These are phyloP conservation scores for Mucor irregularis DNA, from an alignment of 371 early-diverging fungal genomes.

Conservation along the genomic window DNA sequence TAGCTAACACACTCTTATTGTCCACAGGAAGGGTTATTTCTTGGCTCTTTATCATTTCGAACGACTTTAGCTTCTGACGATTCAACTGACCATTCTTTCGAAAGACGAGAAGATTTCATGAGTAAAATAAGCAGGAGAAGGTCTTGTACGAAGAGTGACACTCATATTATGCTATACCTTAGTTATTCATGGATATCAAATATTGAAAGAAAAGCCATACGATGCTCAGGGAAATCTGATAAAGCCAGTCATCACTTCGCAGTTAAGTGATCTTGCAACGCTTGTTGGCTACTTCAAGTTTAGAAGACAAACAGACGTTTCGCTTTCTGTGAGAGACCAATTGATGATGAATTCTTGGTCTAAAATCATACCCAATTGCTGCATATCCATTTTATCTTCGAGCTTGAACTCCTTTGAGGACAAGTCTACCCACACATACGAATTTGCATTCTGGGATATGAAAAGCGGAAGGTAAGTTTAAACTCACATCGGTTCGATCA, in stretches of 20 bases:
- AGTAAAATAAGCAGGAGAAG: too few species aligned
- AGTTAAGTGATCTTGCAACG: slow-evolving; percentile 4
- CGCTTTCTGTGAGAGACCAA: slow-evolving; percentile 14
- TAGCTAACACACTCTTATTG: background rate
- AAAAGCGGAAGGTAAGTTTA: background rate
- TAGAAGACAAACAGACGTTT: slow-evolving; percentile 11
- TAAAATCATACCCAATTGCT: slow-evolving; percentile 13
- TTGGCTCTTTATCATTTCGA: slow-evolving; percentile 14
- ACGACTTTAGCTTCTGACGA: slow-evolving; percentile 17
- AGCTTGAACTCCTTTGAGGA: background rate
- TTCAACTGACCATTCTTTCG: slow-evolving; percentile 13
- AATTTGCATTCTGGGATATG: slow-evolving; percentile 29
- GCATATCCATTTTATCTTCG: slow-evolving; percentile 19
- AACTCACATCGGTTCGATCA: background rate
- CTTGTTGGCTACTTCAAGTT: slow-evolving; percentile 25
- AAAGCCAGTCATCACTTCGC: background rate
- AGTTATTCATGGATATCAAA: slow-evolving; percentile 29
- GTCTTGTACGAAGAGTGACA: too few species aligned
- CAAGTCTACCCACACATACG: slow-evolving; percentile 17
- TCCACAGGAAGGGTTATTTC: slow-evolving; percentile 23
- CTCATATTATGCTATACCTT: background rate
- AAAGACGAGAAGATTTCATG: slow-evolving; percentile 20
- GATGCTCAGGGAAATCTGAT: slow-evolving; percentile 10
- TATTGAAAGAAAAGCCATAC: slow-evolving; percentile 17
- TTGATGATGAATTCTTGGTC: slow-evolving; percentile 18